Evolutionary conservation across 192 early-diverging fungal species (phyloP), one percentile per base, ranked within the genome.

Genomic region (Rhizophagus prolifer): DNA sequence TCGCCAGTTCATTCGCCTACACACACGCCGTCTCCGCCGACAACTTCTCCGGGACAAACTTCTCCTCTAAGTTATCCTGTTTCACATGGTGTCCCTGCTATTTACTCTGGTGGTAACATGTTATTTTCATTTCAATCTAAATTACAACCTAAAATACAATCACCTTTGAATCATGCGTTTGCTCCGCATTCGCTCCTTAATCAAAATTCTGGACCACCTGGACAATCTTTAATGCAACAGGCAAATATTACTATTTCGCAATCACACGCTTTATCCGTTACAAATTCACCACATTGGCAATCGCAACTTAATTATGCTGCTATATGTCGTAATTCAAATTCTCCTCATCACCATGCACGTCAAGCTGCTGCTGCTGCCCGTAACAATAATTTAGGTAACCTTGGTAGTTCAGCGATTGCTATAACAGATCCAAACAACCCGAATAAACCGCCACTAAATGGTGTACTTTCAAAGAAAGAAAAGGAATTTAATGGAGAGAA

Each of bases 271-370:
- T 26, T 50, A 5, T 26, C 30, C 23, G 60, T 63, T 34, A 34
- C 31, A n/a, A 64, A 63, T 23, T 30, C 74, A 21, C 9, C 89
- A 59, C 89, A 91, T 84, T 91, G 91, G 79, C 90, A 92, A 82
- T 87, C 89, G 67, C 94, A 94, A 80, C 60, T 97, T 26, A 89
- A 89, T 8, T 86, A 90, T 8, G 86, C 88, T 78, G 90, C 90
- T 26, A 71, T 88, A 66, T 94, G 94, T 31, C 89, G 95, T 54
- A 89, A 91, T 60, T 86, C 92, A 12, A 88, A 92, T 13, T 88
- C 93, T 1, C 92, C 94, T 28, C 96, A 97, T 82, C 92, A 95
- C 81, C 94, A 96, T 78, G 95, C 97, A 25, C 88, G 97, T 36
- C 85, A 95, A 30, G 94, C 95, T 0, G 93, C 95, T 59, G 92